Conservation (phyloP, 2,329 filamentous ascomycete species). For the Penicillium sp. region DNA sequence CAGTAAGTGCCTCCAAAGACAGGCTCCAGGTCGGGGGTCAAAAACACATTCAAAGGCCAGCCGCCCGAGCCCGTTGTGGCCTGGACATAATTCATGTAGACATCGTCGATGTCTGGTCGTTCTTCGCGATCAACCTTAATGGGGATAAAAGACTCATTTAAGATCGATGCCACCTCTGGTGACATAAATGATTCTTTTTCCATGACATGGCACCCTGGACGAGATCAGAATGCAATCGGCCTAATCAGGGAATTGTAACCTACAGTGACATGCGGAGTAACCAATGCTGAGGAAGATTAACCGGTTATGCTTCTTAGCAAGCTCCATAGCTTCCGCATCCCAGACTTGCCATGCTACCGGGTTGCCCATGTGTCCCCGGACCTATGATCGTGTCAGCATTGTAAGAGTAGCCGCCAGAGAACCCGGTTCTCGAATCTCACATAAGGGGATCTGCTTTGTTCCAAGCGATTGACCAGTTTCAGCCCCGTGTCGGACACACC, state of each 20-base stretch:
- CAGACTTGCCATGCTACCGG: slow-evolving; percentile 90
- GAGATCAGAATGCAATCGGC: slow-evolving; percentile 17
- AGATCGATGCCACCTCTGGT: slow-evolving; percentile 70
- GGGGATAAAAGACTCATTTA: slow-evolving; percentile 87
- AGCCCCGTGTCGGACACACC: slow-evolving; percentile 24
- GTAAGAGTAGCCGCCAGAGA: background rate
- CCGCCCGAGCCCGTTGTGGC: slow-evolving; percentile 86
- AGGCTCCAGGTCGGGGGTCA: slow-evolving; percentile 88
- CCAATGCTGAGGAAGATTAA: slow-evolving; percentile 92
- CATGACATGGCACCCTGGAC: slow-evolving; percentile 80
- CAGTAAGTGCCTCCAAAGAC: slow-evolving; percentile 97
- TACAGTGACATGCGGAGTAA: slow-evolving; percentile 93
- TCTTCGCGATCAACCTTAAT: slow-evolving; percentile 93
- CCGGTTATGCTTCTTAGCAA: slow-evolving; percentile 79
- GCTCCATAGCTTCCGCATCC: slow-evolving; percentile 70
- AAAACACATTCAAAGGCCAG: slow-evolving; percentile 95
- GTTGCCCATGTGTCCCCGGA: slow-evolving; percentile 74
- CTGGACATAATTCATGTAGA: slow-evolving; percentile 98
- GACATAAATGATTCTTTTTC: slow-evolving; percentile 89
- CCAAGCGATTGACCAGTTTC: slow-evolving; percentile 56
- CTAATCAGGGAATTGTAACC: slow-evolving; percentile 33
- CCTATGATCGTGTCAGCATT: slow-evolving; percentile 41
- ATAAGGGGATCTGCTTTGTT: slow-evolving; percentile 65
- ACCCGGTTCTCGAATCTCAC: slow-evolving; percentile 43
- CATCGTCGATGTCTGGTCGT: slow-evolving; percentile 86